phyloP scores from a whole-genome alignment of 2,329 filamentous ascomycete genomes.

The Xylaria sp. region DNA sequence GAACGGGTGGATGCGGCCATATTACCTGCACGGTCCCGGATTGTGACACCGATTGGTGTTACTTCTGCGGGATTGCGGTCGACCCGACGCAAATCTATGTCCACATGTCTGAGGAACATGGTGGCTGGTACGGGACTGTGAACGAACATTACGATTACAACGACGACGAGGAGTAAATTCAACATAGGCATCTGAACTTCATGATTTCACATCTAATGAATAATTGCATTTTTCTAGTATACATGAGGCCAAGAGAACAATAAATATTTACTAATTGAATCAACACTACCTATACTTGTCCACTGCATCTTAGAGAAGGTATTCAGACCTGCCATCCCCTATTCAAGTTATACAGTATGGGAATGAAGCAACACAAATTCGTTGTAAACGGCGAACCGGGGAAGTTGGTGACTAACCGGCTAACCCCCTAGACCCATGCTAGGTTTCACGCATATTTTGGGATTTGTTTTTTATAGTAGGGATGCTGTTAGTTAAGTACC shows the following conservation, averaged over 20 bases:
- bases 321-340: no score
- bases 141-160: slow-evolving; percentile 24
- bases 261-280: neutral
- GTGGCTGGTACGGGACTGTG: slow-evolving; percentile 43
- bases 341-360: neutral
- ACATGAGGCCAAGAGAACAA: neutral
- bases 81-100: slow-evolving; percentile 48
- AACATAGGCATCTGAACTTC: neutral
- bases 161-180: neutral
- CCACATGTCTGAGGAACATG: slow-evolving; percentile 52
- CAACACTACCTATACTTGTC: neutral
- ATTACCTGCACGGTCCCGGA: slow-evolving; percentile 49
- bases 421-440: slow-evolving; percentile 2
- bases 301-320: neutral
- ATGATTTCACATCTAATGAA: neutral
- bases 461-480: neutral
- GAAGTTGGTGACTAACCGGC: slow-evolving; percentile 11
- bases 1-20: slow-evolving; percentile 53
- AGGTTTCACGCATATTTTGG: neutral
- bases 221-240: neutral
- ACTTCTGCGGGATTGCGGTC: slow-evolving; percentile 50
- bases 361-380: slow-evolving; percentile 9
- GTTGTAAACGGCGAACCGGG: slow-evolving; percentile 14
- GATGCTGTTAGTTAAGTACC: slow-evolving; percentile 9
- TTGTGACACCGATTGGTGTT: slow-evolving; percentile 55